Evolutionary conservation across 306 rosid species (phyloP).

Genomic region (Acacia confusa): DNA sequence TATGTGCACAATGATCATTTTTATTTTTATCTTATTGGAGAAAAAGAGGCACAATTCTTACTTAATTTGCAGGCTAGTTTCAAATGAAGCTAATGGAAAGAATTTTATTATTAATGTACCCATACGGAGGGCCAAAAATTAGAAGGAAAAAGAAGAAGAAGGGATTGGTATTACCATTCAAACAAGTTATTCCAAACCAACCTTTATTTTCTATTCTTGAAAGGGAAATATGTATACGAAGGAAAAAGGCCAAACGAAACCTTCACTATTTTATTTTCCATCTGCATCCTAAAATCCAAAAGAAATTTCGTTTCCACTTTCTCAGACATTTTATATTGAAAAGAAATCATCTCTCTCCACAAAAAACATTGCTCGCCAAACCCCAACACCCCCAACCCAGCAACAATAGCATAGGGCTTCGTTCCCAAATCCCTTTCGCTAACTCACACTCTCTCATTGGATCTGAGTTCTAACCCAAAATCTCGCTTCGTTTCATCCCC

Average conservation of each 20-base stretch:
- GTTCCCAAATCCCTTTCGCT: slow-evolving; percentile 35
- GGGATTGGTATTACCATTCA: not conserved
- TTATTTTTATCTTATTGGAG: not conserved
- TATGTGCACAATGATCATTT: not conserved
- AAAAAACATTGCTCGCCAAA: slow-evolving; percentile 44
- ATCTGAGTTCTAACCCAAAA: slow-evolving; percentile 55
- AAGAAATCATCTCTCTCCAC: slow-evolving; percentile 33
- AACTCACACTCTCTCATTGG: slow-evolving; percentile 39
- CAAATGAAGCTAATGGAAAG: not conserved
- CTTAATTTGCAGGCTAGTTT: not conserved
- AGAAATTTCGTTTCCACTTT: slow-evolving; percentile 32
- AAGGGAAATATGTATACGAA: not conserved
- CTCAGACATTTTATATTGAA: slow-evolving; percentile 26
- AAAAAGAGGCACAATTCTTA: not conserved
- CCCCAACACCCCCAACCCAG: slow-evolving; percentile 45
- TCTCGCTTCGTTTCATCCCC: slow-evolving; percentile 29
- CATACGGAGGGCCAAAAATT: not conserved
- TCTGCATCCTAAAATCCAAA: slow-evolving; percentile 22
- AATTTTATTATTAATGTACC: not conserved
- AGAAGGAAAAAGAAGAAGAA: no score
- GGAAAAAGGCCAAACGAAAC: not conserved
- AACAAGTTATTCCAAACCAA: not conserved
- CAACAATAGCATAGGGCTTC: slow-evolving; percentile 53
- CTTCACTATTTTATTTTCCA: not conserved
- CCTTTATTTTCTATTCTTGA: not conserved